Conservation (phyloP, 2,329 filamentous ascomycete genomes). For the Podosphaera fusca region DNA sequence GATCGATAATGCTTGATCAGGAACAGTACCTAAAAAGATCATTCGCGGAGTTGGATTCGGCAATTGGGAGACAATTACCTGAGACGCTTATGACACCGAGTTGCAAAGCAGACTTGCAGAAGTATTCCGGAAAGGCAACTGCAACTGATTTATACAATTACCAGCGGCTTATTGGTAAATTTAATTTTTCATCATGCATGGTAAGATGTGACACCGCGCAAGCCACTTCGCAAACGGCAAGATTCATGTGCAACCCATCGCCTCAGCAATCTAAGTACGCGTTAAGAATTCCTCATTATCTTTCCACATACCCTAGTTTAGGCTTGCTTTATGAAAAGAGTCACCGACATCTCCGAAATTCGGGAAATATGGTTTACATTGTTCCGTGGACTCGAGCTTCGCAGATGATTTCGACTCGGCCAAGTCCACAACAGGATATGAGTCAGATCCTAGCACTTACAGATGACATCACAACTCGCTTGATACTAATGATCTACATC, state of each 20-base stretch:
- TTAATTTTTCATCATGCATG: neutral
- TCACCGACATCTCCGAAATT: neutral
- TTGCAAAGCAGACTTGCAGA: neutral
- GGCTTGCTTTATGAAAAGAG: neutral
- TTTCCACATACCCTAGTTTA: neutral
- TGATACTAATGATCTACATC: neutral
- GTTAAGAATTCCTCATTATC: neutral
- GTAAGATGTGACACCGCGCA: neutral
- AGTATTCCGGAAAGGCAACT: neutral
- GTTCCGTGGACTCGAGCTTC: neutral
- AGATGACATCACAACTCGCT: neutral
- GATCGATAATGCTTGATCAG: neutral
- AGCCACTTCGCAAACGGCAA: neutral
- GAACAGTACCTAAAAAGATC: neutral
- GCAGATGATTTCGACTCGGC: too few species aligned
- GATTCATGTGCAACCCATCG: neutral
- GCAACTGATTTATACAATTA: neutral
- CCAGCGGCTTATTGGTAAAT: neutral
- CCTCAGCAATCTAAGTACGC: neutral
- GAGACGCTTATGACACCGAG: neutral
- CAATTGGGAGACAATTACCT: neutral
- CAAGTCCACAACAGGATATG: too few species aligned
- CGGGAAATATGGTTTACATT: neutral
- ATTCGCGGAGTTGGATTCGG: neutral
- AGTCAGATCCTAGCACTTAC: too few species aligned